Base-by-base conservation (phyloP, 2,329 filamentous ascomycete species). In the Paradendryphiella salina region DNA sequence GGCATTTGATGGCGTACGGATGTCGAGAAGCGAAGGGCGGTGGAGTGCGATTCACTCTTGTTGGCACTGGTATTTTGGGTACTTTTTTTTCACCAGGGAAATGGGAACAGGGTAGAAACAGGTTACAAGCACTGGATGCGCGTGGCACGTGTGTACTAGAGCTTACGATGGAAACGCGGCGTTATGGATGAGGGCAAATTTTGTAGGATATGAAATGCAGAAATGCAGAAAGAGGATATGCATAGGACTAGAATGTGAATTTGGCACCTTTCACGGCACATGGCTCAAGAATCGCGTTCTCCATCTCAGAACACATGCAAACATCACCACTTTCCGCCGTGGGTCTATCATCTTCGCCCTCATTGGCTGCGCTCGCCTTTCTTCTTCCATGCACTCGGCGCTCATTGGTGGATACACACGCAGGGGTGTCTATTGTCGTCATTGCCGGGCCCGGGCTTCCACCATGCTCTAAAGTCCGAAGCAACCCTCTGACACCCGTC, bases 361-460 rank as follows among this genome's bases (percentile, higher is more conserved):
- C 23, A 57, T 54, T 54, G 53, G 54, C 28, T 43, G 26, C 8
- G 5, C 5, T 13, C 3, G 0, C 3, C 10, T 7, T 14, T 7
- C 26, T 17, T 33, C 35, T 58, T 50, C 50, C 49, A 58, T 43
- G 13, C 11, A 13, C 36, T 9, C 14, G 5, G 17, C 28, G 52
- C 21, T 60, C 18, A 64, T 64, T 64, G 59, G 61, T 43, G 35
- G 18, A 42, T 20, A 44, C 29, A 38, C 29, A 38, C 35, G 47
- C 59, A 50, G 50, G 59, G 54, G 36, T 54, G 3, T 14, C 23
- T 15, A 37, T 49, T 56, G 61, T 64, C 59, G 60, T 64, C 50
- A 56, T 57, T 38, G 46, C 42, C 37, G 46, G 46, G 51, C 41
- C 47, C 21, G 36, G 55, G 50, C 54, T 60, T 46, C 39, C 50